A percentile compares a stretch with the other conserved stretches of the same genome.
Evolutionary conservation across 2,329 filamentous ascomycete genomes (phyloP).

Genomic region (Atkinsonella texensis): DNA sequence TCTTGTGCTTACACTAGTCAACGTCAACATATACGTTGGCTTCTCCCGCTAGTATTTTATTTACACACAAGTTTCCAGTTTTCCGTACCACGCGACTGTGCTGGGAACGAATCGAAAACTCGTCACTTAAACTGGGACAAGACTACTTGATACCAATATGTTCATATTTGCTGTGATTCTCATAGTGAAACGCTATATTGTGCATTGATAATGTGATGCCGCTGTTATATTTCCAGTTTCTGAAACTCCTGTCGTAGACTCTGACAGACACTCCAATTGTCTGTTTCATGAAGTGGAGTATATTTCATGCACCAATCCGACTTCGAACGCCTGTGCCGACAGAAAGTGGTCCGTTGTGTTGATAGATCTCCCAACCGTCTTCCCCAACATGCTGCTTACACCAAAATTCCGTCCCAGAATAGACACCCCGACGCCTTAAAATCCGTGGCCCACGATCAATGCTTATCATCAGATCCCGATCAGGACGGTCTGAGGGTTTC

Average conservation of each 20-base stretch:
- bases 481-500: too few relatives aligned
- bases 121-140: neutral
- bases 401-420: neutral
- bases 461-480: neutral
- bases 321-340: neutral
- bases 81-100: neutral
- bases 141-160: neutral
- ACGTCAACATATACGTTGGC: too few relatives aligned
- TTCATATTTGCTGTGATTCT: neutral
- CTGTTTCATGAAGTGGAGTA: neutral
- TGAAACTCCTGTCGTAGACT: neutral
- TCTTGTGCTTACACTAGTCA: too few relatives aligned
- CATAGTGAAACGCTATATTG: constrained; percentile 1
- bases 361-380: neutral
- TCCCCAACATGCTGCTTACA: neutral
- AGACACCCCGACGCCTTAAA: neutral
- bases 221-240: neutral
- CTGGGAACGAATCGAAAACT: neutral
- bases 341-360: neutral
- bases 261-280: neutral
- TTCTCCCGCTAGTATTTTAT: too few relatives aligned
- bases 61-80: too few relatives aligned
- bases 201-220: constrained; percentile 2
- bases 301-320: neutral
- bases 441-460: neutral